Percentiles rank a stretch among this genome's conserved stretches.
Conservation (phyloP, 345 rosid species). For the Triadica sebifera region DNA sequence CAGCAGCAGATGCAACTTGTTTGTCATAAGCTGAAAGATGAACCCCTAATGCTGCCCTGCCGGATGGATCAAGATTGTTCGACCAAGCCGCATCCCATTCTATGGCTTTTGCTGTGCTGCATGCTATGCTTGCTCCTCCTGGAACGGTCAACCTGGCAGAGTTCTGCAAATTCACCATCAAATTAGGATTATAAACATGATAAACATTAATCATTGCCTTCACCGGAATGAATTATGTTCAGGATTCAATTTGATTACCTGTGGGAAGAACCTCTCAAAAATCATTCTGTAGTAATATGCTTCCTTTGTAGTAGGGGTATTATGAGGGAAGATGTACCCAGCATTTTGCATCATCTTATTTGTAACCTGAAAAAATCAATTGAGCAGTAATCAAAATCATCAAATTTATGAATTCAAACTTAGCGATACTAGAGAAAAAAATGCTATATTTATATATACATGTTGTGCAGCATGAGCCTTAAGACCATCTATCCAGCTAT, state of each 20-base stretch:
- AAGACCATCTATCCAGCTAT: constrained; percentile 97
- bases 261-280: constrained; percentile 90
- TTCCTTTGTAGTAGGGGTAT: constrained; percentile 82
- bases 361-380: constrained; percentile 47
- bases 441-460: constrained; percentile 28
- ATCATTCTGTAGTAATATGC: constrained; percentile 88
- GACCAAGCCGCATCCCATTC: constrained; percentile 92
- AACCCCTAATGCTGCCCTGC: constrained; percentile 88
- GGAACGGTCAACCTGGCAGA: constrained; percentile 84
- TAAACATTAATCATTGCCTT: background rate
- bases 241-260: constrained; percentile 38
- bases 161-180: too few relatives aligned
- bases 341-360: constrained; percentile 85
- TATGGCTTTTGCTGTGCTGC: constrained; percentile 84
- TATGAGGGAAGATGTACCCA: constrained; percentile 63
- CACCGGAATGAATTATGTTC: too few relatives aligned
- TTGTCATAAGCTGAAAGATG: constrained; percentile 67
- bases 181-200: too few relatives aligned
- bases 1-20: constrained; percentile 17
- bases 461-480: constrained; percentile 72
- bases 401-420: background rate
- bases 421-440: background rate
- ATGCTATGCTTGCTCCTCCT: constrained; percentile 85
- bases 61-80: constrained; percentile 89
- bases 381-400: background rate